phyloP scores from a whole-genome alignment of 192 early-diverging fungal genomes.

The Chytriomyces hyalinus region DNA sequence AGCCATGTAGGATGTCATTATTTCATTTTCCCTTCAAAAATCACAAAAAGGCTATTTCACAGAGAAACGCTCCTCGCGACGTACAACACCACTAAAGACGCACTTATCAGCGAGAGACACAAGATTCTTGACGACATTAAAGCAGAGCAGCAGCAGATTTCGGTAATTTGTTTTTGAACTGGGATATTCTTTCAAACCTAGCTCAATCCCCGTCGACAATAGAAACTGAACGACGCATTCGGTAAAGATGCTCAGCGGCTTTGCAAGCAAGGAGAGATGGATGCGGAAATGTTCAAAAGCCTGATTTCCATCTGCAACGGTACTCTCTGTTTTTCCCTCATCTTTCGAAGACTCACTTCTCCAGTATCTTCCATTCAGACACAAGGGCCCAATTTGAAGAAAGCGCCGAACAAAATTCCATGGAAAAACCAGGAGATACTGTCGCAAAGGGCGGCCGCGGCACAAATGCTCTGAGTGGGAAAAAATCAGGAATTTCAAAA shows the following conservation, averaged over 20 bases:
- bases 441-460: background rate
- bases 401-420: background rate
- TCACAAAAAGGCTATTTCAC: background rate
- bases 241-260: conserved; percentile 5
- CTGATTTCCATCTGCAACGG: conserved; percentile 4
- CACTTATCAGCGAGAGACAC: background rate
- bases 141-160: background rate
- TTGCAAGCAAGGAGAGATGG: conserved; percentile 7
- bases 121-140: conserved; percentile 1
- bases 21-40: background rate
- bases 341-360: background rate
- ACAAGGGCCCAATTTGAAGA: background rate
- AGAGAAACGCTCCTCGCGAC: background rate
- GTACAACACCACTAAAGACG: conserved; percentile 4
- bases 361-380: background rate
- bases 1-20: background rate
- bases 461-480: background rate
- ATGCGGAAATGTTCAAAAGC: background rate
- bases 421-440: background rate
- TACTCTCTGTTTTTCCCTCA: background rate
- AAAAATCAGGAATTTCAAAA: background rate
- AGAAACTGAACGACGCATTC: conserved; percentile 21
- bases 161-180: background rate
- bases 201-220: background rate
- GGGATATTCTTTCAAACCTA: background rate